Evolutionary conservation across 2,329 filamentous ascomycete genomes (phyloP), one percentile per base, ranked within the genome.

Genomic region (Paracamarosporium sp.): DNA sequence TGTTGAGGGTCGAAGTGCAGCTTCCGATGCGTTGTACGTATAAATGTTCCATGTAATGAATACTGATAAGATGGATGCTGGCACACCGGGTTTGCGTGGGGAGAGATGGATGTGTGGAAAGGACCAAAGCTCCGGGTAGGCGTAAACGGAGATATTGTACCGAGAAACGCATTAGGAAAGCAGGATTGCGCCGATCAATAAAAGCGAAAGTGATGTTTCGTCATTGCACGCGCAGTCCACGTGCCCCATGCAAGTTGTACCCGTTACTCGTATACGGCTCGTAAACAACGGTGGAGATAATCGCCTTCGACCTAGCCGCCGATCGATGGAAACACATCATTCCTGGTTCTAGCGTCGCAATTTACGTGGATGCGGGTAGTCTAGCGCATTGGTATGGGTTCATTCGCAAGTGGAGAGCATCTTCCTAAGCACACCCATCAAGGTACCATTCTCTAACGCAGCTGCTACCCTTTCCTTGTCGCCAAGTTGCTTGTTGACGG

Each of bases 391-490:
- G 33, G 22, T 13, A 22, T 8, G 15, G 12, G 20, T 43, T 78
- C 73, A 91, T 63, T 86, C 84, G 78, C 92, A 96, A 1, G 90
- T 94, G 74, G 92, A 88, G 61, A 98, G 83, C 95, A 99, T 98
- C 79, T 95, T 97, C 74, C 91, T 88, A 62, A 99, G 83, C 30
- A 97, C 91, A 38, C 88, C 88, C 82, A 92, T 92, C 59, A 99
- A 81, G 1, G 91, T 96, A 55, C 91, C 91, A 74, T 99, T 99
- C 78, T 98, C 95, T 67, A 97, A 81, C 6, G 95, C 95, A 9
- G 95, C 95, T 1, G 94, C 93, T 43, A 99, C 95, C 60, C 95
- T 85, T 80, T 99, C 95, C 82, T 98, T 99, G 79, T 99, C 95
- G 31, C 88, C 91, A 41, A 99, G 81, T 79, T 99, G 95, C 82